Conservation (phyloP, 345 rosid species). For the Dipteronia dyeriana region DNA sequence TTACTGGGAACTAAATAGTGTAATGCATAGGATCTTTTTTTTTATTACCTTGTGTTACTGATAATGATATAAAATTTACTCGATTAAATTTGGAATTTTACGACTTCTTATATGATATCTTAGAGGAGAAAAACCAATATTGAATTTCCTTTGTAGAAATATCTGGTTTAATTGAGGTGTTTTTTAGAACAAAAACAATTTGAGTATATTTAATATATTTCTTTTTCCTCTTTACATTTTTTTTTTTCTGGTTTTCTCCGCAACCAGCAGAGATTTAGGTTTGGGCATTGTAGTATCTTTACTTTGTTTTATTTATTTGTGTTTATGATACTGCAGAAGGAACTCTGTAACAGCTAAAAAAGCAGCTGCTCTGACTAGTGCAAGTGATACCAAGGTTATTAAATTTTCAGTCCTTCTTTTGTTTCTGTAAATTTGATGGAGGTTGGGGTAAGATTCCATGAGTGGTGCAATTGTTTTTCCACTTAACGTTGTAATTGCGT, state of each 20-base stretch:
- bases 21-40: background rate
- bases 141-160: background rate
- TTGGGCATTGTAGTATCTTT: background rate
- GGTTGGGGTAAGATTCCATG: background rate
- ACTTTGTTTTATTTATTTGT: background rate
- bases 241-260: background rate
- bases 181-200: background rate
- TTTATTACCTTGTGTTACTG: background rate
- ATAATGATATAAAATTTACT: background rate
- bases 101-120: background rate
- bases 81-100: background rate
- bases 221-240: background rate
- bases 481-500: constrained; percentile 2
- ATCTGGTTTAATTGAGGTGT: background rate
- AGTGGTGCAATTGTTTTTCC: background rate
- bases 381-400: constrained; percentile 49
- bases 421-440: background rate
- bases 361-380: constrained; percentile 30
- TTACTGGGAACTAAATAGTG: background rate
- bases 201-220: background rate
- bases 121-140: background rate
- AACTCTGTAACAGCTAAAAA: constrained; percentile 31
- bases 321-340: constrained; percentile 30
- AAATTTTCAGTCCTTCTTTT: background rate
- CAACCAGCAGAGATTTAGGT: no score